phyloP scores from a whole-genome alignment of 2,329 filamentous ascomycete species.

The Leptographium radiaticola region DNA sequence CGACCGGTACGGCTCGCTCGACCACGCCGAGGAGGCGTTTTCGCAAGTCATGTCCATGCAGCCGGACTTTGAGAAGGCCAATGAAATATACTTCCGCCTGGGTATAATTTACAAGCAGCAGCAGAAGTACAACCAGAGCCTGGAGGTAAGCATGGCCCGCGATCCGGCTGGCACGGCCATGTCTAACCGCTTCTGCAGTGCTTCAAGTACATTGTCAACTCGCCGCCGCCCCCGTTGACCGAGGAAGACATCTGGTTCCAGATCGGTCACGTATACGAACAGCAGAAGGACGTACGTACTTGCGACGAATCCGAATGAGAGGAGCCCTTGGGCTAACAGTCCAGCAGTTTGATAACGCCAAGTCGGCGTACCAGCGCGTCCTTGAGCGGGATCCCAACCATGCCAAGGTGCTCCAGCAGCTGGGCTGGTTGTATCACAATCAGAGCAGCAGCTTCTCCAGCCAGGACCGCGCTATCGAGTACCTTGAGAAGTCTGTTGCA shows the following conservation, averaged over 20 bases:
- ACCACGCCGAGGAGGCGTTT: slow-evolving; percentile 96
- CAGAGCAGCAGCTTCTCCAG: slow-evolving; percentile 83
- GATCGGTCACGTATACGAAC: slow-evolving; percentile 96
- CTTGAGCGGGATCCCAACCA: slow-evolving; percentile 91
- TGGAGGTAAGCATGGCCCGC: slow-evolving; percentile 55
- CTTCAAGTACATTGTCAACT: slow-evolving; percentile 94
- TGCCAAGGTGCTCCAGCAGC: slow-evolving; percentile 93
- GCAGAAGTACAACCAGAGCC: slow-evolving; percentile 79
- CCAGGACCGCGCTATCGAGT: slow-evolving; percentile 94
- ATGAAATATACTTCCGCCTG: slow-evolving; percentile 95
- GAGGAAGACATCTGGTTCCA: slow-evolving; percentile 99
- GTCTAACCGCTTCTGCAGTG: slow-evolving; percentile 44
- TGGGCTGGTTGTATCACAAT: slow-evolving; percentile 96
- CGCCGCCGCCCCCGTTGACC: slow-evolving; percentile 81
- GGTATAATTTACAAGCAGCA: slow-evolving; percentile 99
- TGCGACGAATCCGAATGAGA: slow-evolving; percentile 14
- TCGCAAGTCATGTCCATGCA: slow-evolving; percentile 99
- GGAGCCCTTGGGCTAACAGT: slow-evolving; percentile 6
- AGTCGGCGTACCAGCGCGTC: slow-evolving; percentile 82
- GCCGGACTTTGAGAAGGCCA: slow-evolving; percentile 94
- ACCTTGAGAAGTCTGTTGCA: slow-evolving; percentile 88
- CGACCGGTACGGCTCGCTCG: slow-evolving; percentile 87
- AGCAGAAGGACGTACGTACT: slow-evolving; percentile 84
- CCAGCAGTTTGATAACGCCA: slow-evolving; percentile 75
- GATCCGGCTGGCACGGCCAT: not conserved